Percentiles rank a stretch among this genome's conserved stretches.
Conservation (phyloP, 2,329 filamentous ascomycete species). For the Elsinoe fawcettii region DNA sequence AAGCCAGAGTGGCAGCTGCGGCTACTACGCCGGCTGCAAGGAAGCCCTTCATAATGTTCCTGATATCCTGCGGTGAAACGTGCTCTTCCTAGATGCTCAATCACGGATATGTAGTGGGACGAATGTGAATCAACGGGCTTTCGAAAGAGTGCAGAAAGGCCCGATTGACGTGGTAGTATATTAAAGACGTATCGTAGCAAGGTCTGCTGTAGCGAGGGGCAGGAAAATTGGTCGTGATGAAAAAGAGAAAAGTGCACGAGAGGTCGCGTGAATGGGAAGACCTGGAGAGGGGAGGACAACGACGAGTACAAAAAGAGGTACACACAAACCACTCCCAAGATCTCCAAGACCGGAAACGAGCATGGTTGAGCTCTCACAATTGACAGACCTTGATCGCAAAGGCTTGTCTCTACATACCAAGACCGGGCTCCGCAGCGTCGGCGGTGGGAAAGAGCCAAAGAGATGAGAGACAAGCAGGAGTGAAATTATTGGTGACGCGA, state of each 20-base stretch:
- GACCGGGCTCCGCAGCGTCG: not conserved
- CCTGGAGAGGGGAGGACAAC: slow-evolving; percentile 15
- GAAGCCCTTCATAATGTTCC: slow-evolving; percentile 46
- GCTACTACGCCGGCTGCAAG: slow-evolving; percentile 30
- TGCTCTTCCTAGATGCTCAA: not conserved
- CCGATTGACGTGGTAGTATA: slow-evolving; percentile 2
- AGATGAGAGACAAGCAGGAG: not conserved
- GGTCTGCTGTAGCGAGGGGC: not conserved
- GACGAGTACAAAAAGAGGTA: slow-evolving; percentile 12
- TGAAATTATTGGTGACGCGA: slow-evolving; percentile 9
- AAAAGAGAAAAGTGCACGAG: slow-evolving; percentile 9
- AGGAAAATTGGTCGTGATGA: not conserved
- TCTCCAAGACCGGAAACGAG: slow-evolving; percentile 5
- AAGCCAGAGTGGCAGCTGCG: slow-evolving; percentile 39
- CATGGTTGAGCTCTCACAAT: slow-evolving; percentile 9
- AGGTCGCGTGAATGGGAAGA: slow-evolving; percentile 15
- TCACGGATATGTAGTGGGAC: not conserved
- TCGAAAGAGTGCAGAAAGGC: slow-evolving; percentile 6
- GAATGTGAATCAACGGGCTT: slow-evolving; percentile 1
- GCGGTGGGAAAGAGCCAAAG: not conserved
- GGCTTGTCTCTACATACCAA: slow-evolving; percentile 9
- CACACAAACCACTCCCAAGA: slow-evolving; percentile 15
- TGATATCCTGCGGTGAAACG: not conserved
- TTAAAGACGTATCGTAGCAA: slow-evolving; percentile 11
- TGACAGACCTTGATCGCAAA: slow-evolving; percentile 10